phyloP scores from a whole-genome alignment of 140 eudicot genomes.

The Cichorium intybus region DNA sequence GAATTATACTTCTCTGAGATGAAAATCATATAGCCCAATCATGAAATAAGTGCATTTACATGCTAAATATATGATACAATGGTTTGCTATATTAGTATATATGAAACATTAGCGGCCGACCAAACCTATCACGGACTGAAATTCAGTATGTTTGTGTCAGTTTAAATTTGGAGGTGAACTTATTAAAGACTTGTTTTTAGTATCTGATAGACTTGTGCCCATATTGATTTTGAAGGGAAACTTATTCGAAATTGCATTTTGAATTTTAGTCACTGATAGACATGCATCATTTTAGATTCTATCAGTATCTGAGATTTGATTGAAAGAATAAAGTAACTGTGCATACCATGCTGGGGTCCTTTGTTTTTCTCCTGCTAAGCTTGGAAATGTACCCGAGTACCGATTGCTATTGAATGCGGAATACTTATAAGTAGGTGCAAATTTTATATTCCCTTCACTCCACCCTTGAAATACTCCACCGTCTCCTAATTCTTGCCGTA shows the following conservation, averaged over 20 bases:
- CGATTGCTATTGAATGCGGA: constrained; percentile 60
- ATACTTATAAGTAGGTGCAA: constrained; percentile 95
- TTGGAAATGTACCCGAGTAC: constrained; percentile 75
- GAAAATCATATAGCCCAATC: neutral
- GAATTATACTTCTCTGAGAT: neutral
- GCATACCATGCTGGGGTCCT: constrained; percentile 95
- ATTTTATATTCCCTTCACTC: constrained; percentile 84
- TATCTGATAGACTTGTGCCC: no score
- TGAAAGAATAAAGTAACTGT: neutral
- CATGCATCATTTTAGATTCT: neutral
- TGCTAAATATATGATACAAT: no score
- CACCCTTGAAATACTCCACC: constrained; percentile 95
- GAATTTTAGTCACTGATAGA: neutral
- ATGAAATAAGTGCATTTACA: neutral
- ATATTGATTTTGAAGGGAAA: no score
- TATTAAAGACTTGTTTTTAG: neutral
- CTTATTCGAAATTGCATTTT: no score
- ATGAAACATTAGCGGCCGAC: no score
- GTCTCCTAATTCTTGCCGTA: constrained; percentile 58
- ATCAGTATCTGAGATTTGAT: neutral
- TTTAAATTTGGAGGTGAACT: no score
- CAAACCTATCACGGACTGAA: neutral
- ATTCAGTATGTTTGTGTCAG: neutral
- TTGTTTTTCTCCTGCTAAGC: constrained; percentile 77
- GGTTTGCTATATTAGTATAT: no score